Base-by-base conservation (phyloP, 345 rosid species). In the Conringia planisiliqua region DNA sequence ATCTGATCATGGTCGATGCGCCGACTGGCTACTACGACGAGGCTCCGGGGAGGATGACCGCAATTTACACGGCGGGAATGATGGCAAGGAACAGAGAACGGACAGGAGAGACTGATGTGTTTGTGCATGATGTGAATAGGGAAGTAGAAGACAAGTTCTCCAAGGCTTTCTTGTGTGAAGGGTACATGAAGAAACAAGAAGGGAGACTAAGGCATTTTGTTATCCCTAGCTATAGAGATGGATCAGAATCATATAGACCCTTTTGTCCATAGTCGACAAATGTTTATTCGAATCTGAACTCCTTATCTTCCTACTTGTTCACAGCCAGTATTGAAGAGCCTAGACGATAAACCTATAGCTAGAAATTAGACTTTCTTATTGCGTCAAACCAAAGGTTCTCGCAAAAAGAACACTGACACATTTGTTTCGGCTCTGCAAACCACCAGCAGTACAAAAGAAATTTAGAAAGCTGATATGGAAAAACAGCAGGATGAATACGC, bases 1-100 rank as follows among this genome's bases (percentile, higher is more conserved):
- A 95, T 70, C 67, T 92, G 46, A 92, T 95, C 12, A 92, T 90
- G 97, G 97, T 95, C 0, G 97, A 92, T 26, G 99, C 99, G 1
- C 96, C 96, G 0, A 87, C 92, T 0, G 97, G 96, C 2, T 92
- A 86, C 79, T 82, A 85, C 17, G 86, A 86, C 4, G 96, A 90
- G 47, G 92, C 96, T 3, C 99, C 98, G 0, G 96, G 97, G 69
- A 86, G 99, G 75, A 95, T 90, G 99, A 86, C 81, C 1, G 89
- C 98, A 0, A 89, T 92, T 51, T 91, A 87, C 73, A 89, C 97
- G 0, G 96, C 94, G 0, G 99, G 97, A 18, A 84, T 89, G 92
- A 90, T 89, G 94, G 98, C 91, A 0, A 82, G 99, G 81, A 89
- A 88, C 76, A 68, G 79, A 73, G 55, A 72, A n/a, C 60, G 14